These are phyloP conservation scores for Megacollybia marginata DNA, from an alignment of 768 basidiomycete species.

Conservation along the genomic window DNA sequence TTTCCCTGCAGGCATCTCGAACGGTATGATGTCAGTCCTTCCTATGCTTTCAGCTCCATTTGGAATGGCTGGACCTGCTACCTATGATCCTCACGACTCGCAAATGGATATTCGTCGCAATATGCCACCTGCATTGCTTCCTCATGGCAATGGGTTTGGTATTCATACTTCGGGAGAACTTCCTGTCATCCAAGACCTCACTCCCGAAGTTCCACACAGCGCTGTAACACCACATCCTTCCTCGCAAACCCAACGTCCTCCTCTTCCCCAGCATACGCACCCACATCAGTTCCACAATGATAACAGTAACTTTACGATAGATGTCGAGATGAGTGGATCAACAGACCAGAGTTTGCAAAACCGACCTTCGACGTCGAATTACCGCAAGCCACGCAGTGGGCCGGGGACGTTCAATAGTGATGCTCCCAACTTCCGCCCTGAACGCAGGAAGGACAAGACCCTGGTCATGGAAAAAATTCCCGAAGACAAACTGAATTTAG, in stretches of 20 bases:
- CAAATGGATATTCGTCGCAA: conserved; percentile 67
- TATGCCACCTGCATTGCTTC: conserved; percentile 50
- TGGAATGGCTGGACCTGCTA: conserved; percentile 35
- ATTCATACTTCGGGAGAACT: conserved; percentile 58
- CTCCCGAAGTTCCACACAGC: conserved; percentile 41
- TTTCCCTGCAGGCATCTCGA: conserved; percentile 41
- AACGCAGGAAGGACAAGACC: conserved; percentile 66
- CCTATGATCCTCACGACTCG: conserved; percentile 73
- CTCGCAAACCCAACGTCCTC: conserved; percentile 18
- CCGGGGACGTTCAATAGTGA: conserved; percentile 59
- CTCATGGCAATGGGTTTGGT: conserved; percentile 37
- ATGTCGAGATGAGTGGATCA: conserved; percentile 27
- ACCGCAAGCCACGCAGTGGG: conserved; percentile 34
- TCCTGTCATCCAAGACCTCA: conserved; percentile 79
- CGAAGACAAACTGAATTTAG: conserved; percentile 69
- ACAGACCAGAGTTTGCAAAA: conserved; percentile 10
- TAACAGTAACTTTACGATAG: conserved; percentile 8
- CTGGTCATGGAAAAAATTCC: conserved; percentile 95
- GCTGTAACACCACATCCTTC: conserved; percentile 19
- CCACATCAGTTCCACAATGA: conserved; percentile 2
- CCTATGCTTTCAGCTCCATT: conserved; percentile 62
- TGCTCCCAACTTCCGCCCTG: conserved; percentile 57
- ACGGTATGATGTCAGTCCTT: conserved; percentile 49
- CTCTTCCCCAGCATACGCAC: neutral
- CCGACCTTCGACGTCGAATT: conserved; percentile 12